phyloP scores from a whole-genome alignment of 257 asterid genomes.

The Paraleonurus japonicus region DNA sequence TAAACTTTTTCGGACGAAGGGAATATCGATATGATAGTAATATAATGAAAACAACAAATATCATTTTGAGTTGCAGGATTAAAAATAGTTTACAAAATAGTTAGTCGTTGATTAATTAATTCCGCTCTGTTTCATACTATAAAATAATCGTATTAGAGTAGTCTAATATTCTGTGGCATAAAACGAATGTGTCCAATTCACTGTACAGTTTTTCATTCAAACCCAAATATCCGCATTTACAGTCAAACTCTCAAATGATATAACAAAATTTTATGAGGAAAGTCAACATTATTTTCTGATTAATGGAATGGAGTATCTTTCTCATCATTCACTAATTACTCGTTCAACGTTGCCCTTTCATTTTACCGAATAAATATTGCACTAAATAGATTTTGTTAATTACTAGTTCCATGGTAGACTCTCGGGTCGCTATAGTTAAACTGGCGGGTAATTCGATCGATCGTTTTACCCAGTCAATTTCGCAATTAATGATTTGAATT shows the following conservation, averaged over 20 bases:
- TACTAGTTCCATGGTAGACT: too few relatives aligned
- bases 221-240: neutral
- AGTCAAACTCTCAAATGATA: neutral
- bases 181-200: neutral
- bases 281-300: neutral
- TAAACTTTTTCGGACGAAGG: too few relatives aligned
- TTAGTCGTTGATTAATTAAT: too few relatives aligned
- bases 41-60: too few relatives aligned
- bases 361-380: neutral
- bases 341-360: neutral
- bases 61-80: too few relatives aligned
- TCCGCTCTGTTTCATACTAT: too few relatives aligned
- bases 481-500: neutral
- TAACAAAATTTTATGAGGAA: neutral
- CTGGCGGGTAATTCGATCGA: neutral
- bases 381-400: neutral
- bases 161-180: too few relatives aligned
- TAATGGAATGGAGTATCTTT: neutral
- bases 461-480: neutral
- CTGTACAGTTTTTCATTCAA: neutral
- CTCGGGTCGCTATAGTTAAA: neutral
- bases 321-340: neutral
- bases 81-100: too few relatives aligned
- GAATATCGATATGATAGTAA: too few relatives aligned
- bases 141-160: too few relatives aligned